phyloP scores from a whole-genome alignment of 441 rosid genomes.

The Cnidoscolus chayamansa region DNA sequence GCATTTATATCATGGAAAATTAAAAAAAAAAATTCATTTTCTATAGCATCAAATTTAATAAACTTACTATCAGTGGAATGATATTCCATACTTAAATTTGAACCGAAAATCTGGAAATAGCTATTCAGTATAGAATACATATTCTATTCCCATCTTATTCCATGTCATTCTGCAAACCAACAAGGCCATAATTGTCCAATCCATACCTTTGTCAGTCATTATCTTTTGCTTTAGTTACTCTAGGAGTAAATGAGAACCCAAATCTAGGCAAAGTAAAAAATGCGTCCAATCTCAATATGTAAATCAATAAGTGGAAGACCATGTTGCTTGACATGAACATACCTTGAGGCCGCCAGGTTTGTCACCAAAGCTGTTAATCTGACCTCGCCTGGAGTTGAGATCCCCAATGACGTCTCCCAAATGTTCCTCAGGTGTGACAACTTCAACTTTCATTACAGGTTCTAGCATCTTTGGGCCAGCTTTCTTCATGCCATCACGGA shows the following conservation, averaged over 20 bases:
- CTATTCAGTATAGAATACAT: no score
- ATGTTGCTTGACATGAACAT: neutral
- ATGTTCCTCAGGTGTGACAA: constrained; percentile 90
- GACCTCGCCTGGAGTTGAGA: constrained; percentile 94
- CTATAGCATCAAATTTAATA: no score
- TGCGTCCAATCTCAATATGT: no score
- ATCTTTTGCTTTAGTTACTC: neutral
- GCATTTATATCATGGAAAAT: no score
- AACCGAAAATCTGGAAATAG: no score
- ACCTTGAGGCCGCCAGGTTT: constrained; percentile 96
- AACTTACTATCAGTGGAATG: no score
- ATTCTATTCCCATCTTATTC: no score
- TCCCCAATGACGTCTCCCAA: constrained; percentile 95
- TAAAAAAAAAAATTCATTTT: no score
- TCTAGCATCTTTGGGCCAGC: constrained; percentile 86
- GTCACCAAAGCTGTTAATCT: constrained; percentile 84
- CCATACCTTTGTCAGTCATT: neutral
- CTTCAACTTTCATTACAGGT: constrained; percentile 93
- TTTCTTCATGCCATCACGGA: constrained; percentile 77
- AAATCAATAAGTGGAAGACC: neutral
- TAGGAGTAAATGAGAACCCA: neutral
- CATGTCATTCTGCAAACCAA: no score
- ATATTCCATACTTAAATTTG: no score
- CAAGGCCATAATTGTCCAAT: no score
- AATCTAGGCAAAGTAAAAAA: neutral